Evolutionary conservation across 805 yeast genomes (phyloP), one percentile per base, ranked within the genome.

Genomic region (Saccharomycopsis fodiens): DNA sequence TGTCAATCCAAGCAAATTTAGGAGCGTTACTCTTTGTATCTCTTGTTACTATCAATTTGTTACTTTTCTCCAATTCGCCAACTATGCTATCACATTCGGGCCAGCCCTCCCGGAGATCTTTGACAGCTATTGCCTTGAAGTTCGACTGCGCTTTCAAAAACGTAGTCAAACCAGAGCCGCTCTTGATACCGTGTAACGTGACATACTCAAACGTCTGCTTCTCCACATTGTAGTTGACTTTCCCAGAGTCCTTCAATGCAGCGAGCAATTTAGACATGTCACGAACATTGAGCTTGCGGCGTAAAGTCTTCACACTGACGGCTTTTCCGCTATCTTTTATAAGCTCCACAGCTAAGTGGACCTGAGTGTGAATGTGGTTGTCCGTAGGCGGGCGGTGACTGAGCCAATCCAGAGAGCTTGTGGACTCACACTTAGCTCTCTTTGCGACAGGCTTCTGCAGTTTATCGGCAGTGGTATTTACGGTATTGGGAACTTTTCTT

Each of bases 11-110:
- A 10, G 93, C 85, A 48, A 82, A 76, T 52, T 96, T 70, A n/a
- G 98, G 96, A 1, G 88, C 70, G 57, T 84, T 86, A 55, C 93
- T 98, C 68, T 93, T 94, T 58, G 89, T 89, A 21, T 94, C 88
- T 47, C 96, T 74, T 55, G 86, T 68, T 1, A 93, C 96, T 27
- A 93, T 69, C 31, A 91, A 78, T 57, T 84, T 82, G 47, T 82
- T 75, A 46, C 81, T 82, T 45, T 72, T 70, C 59, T 93, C 98
- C 25, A 93, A 67, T 55, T 83, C 81, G 41, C 80, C 79, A 20
- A 93, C 79, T 0, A 93, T 83, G 3, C 77, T 79, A 31, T 82
- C 63, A 61, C 96, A 91, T 13, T 88, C 91, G 44, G 85, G 76
- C 99, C 99, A 93, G 20, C 98, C 98, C 58, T 87, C 96, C 56